Evolutionary conservation across 768 basidiomycete genomes (phyloP), one percentile per base, ranked within the genome.

Genomic region (Russula griseocarnosa): DNA sequence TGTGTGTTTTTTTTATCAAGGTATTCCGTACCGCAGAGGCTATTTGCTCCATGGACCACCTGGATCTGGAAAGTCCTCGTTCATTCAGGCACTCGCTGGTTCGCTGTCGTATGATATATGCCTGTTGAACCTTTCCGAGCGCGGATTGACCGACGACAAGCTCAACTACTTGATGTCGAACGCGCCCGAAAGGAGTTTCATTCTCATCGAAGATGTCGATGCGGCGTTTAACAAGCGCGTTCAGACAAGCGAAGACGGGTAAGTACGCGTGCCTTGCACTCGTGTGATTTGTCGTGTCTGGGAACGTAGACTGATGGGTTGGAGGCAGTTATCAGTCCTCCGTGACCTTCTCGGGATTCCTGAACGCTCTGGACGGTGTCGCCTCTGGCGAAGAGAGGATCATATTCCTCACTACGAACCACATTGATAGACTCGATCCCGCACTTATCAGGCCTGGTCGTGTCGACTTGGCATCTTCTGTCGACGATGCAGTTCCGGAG

Each of bases 391-490:
- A 98, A 76, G 94, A 97, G 71, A 87, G 97, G n/a, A 88, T 99
- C 72, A 85, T 99, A 40, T 99, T 99, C 77, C 91, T 99, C 87
- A 99, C 97, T 0, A 98, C 97, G n/a, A 99, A 99, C 74, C 97
- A 98, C 70, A 73, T 91, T 59, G 86, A 90, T 64, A 82, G 81
- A 66, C 83, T 99, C 40, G 97, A 99, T 75, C 88, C 93, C 7
- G 97, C 96, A 0, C 83, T 99, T 52, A 92, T 98, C 71, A 86
- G 97, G 56, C 96, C 97, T 0, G 97, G 97, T 20, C 85, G 97
- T 11, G 95, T 99, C 49, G 97, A 99, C 74, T 74, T 98, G 52
- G 81, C 85, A 30, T 84, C 91, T 68, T 76, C 90, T 42, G 82
- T 99, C 55, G 94, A 88, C 74, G 92, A 99, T 69, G 92, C 97